Base-by-base conservation (phyloP, 108 stramenopile genomes). In the Nannochloropsis oceanica region DNA sequence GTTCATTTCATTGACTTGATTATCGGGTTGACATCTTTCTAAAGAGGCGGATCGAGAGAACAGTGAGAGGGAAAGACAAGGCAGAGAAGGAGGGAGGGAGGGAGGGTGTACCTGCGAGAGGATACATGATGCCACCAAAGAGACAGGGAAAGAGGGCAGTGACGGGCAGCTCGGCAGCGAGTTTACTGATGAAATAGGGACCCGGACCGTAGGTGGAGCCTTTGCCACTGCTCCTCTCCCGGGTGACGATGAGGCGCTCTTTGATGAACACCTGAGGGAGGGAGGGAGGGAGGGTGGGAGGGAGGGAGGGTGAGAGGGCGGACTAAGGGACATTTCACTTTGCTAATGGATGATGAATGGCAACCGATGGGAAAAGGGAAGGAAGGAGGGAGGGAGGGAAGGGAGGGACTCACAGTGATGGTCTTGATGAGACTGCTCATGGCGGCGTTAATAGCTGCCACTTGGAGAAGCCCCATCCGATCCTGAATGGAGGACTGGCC, bases 131-230 rank as follows among this genome's bases (percentile, higher is more conserved):
- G 12, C 87, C 79, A 18, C 94, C 93, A 59, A 96, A 96, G 81
- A 97, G 90, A 44, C 87, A 93, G 85, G 94, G 93, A 79, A 94
- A 93, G 14, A 94, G 84, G n/a, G 90, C 92, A 27, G 93, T 93
- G 27, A 96, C 85, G 9, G 97, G 97, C 20, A 97, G 91, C 86
- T 96, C 96, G 9, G 95, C 94, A n/a, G 96, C 50, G 11, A 96
- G 95, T 90, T 97, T 97, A 79, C 94, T 92, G 44, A 96, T 86
- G 85, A 97, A 95, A 86, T 97, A 97, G 2, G 97, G 96, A 43
- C 93, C 85, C 8, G 94, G 93, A 27, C 94, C 86, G 88, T 96
- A 97, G 91, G 94, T 90, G 12, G 59, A 73, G 59, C 59, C 59
- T 73, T 73, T 73, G 22, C 59, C 59, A 73, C 59, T 73, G 59